Conservation (phyloP, 148 eudicot genomes). For the Oxyria digyna region DNA sequence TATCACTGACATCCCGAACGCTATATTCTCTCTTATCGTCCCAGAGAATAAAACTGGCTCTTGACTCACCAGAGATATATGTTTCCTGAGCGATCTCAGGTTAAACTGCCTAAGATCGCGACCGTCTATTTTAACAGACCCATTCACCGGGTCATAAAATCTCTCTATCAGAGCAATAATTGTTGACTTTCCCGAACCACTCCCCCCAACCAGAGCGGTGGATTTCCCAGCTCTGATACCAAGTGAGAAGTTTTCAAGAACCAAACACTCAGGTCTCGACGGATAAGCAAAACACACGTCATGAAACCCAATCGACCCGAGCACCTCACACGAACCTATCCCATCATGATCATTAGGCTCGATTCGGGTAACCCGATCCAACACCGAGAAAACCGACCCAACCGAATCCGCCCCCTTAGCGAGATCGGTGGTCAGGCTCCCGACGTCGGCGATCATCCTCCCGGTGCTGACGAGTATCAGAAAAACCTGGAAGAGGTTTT, state of each 20-base stretch:
- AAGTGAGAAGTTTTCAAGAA: constrained; percentile 53
- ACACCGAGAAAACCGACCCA: constrained; percentile 50
- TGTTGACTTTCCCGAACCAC: constrained; percentile 86
- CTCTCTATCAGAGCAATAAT: constrained; percentile 59
- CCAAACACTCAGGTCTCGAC: constrained; percentile 33
- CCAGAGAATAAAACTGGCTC: constrained; percentile 67
- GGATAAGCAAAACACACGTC: constrained; percentile 63
- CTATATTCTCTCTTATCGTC: constrained; percentile 51
- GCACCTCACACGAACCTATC: constrained; percentile 30
- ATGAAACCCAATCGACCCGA: constrained; percentile 42
- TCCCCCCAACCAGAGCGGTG: constrained; percentile 70
- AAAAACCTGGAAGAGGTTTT: constrained; percentile 57
- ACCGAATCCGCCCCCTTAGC: constrained; percentile 71
- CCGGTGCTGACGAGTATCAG: constrained; percentile 82
- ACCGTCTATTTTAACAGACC: constrained; percentile 49
- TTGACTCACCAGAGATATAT: constrained; percentile 76
- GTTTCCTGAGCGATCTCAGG: constrained; percentile 49
- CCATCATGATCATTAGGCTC: constrained; percentile 71
- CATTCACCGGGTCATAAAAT: constrained; percentile 62
- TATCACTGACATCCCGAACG: constrained; percentile 28
- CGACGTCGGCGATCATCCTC: constrained; percentile 80
- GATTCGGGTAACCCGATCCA: constrained; percentile 52
- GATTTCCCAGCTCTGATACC: constrained; percentile 57
- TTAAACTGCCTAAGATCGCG: constrained; percentile 41
- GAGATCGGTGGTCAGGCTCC: constrained; percentile 75